Conservation (phyloP, 768 basidiomycete species). For the Hortiboletus campestris region DNA sequence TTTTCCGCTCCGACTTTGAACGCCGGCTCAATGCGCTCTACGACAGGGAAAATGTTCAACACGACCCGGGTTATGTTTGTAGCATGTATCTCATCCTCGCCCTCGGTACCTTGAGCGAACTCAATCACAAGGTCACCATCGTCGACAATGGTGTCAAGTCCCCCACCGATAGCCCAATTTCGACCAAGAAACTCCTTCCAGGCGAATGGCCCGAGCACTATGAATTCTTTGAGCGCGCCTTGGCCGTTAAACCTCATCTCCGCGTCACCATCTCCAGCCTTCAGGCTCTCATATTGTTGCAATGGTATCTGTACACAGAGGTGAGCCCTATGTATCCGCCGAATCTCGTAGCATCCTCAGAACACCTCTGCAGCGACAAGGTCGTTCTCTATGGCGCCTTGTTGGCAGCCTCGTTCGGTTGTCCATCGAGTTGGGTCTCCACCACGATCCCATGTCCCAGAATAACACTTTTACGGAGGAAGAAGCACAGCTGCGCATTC, state of each 20-base stretch:
- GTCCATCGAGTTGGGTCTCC: constrained; percentile 79
- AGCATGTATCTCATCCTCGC: constrained; percentile 76
- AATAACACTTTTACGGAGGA: constrained; percentile 62
- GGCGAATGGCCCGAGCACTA: constrained; percentile 74
- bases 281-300: constrained; percentile 79
- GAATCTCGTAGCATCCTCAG: constrained; percentile 4
- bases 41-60: constrained; percentile 46
- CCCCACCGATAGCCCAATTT: constrained; percentile 31
- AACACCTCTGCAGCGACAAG: constrained; percentile 61
- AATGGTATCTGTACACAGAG: constrained; percentile 90
- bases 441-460: constrained; percentile 78
- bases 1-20: constrained; percentile 66
- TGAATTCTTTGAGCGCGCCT: constrained; percentile 79
- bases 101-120: constrained; percentile 77
- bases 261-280: constrained; percentile 80
- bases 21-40: constrained; percentile 65
- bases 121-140: constrained; percentile 66
- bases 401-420: constrained; percentile 83
- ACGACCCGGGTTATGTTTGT: constrained; percentile 79
- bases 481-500: constrained; percentile 75
- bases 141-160: constrained; percentile 45
- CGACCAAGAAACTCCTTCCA: constrained; percentile 59
- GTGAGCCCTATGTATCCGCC: constrained; percentile 37
- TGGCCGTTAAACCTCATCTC: constrained; percentile 77
- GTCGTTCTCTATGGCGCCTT: constrained; percentile 85